These are phyloP conservation scores for Verticillium nubilum DNA, from an alignment of 2,329 filamentous ascomycete genomes.

Conservation along the genomic window DNA sequence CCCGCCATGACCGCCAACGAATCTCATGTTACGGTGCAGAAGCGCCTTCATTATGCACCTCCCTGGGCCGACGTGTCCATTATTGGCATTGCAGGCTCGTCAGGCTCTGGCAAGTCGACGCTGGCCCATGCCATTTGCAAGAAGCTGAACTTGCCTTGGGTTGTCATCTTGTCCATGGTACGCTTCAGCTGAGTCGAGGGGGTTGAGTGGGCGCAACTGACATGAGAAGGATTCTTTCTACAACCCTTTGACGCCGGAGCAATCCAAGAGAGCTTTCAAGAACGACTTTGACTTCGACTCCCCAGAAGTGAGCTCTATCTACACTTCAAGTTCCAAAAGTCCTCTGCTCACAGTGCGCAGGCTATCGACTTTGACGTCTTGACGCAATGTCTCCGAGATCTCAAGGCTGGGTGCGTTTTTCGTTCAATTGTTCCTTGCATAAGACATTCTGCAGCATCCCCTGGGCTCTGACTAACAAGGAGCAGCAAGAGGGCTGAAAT, in stretches of 20 bases:
- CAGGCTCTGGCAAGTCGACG: slow-evolving; percentile 91
- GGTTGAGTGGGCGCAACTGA: not conserved
- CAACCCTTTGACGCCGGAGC: slow-evolving; percentile 75
- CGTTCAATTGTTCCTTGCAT: not conserved
- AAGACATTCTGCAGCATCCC: no score
- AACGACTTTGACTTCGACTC: slow-evolving; percentile 97
- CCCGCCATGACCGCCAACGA: slow-evolving; percentile 18
- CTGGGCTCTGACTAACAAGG: not conserved
- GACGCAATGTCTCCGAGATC: slow-evolving; percentile 70
- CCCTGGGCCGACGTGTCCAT: slow-evolving; percentile 97
- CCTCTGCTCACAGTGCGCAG: slow-evolving; percentile 21
- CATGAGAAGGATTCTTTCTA: slow-evolving; percentile 89
- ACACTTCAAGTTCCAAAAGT: not conserved
- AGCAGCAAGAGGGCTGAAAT: slow-evolving; percentile 82
- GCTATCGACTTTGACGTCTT: slow-evolving; percentile 92
- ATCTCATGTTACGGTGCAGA: slow-evolving; percentile 43
- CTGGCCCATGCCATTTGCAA: slow-evolving; percentile 87
- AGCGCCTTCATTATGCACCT: slow-evolving; percentile 74
- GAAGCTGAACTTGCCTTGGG: slow-evolving; percentile 90
- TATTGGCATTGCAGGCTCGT: slow-evolving; percentile 92
- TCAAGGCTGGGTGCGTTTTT: slow-evolving; percentile 83
- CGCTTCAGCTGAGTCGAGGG: not conserved
- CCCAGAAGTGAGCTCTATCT: slow-evolving; percentile 49
- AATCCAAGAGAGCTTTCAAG: slow-evolving; percentile 73
- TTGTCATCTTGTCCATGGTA: slow-evolving; percentile 88